Evolutionary conservation across 305 asterid genomes (phyloP).

Genomic region (Plantago coronopus): DNA sequence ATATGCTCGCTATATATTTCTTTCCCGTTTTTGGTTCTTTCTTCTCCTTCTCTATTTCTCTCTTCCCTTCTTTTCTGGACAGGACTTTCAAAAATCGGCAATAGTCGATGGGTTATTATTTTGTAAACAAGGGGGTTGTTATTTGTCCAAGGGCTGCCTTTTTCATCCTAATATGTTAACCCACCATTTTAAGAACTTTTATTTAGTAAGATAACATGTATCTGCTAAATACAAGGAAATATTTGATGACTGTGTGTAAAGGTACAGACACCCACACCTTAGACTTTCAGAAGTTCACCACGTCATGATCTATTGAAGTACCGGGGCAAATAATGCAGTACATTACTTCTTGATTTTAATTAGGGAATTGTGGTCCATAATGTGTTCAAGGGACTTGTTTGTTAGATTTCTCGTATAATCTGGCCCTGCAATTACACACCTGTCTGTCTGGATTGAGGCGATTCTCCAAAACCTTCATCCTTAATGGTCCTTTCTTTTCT

Average conservation of each 20-base stretch:
- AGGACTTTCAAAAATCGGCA: background rate
- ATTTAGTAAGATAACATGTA: background rate
- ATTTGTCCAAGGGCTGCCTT: background rate
- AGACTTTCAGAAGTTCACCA: slow-evolving; percentile 9
- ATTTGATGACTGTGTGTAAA: background rate
- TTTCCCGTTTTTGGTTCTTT: background rate
- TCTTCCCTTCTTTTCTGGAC: background rate
- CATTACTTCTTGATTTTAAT: background rate
- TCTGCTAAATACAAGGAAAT: background rate
- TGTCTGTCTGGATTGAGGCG: slow-evolving; percentile 7
- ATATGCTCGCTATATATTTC: slow-evolving; percentile 26
- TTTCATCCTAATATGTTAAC: slow-evolving; percentile 1
- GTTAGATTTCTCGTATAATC: background rate
- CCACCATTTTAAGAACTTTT: slow-evolving; percentile 4
- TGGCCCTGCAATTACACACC: background rate
- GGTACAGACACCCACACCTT: background rate
- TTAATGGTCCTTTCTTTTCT: slow-evolving; percentile 22
- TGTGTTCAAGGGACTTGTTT: background rate
- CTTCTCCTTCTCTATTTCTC: too few species aligned
- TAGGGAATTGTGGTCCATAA: background rate
- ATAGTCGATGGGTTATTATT: background rate
- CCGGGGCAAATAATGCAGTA: slow-evolving; percentile 4
- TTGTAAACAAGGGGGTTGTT: too few species aligned
- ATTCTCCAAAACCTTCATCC: slow-evolving; percentile 19
- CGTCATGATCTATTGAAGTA: slow-evolving; percentile 3